Base-by-base conservation (phyloP, 768 basidiomycete species). In the Trametes elegans region DNA sequence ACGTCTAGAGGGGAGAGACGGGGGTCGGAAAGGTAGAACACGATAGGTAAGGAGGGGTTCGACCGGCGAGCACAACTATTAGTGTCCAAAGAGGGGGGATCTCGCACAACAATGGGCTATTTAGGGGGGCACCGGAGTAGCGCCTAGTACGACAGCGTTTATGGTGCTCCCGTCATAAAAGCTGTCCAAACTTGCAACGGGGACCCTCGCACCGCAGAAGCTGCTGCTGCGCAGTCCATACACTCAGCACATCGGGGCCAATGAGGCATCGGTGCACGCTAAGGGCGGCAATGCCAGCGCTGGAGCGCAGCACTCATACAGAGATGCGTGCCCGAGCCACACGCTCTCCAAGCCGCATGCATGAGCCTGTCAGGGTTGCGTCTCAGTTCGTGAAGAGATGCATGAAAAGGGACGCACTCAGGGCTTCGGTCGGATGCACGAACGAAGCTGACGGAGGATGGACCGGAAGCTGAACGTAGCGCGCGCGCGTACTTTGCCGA, bases 101-200 rank as follows among this genome's bases (percentile, higher is more conserved):
- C 31, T 16, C 18, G 18, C 21, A 6, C 36, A 11, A 11, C 13
- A 13, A 11, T 11, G 10, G 45, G 13, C 32, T 49, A 49, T 49
- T 39, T 49, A 39, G 27, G 19, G 48, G 9, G n/a, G 13, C 35
- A 24, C 31, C 9, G 18, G n/a, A n/a, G 29, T 18, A 16, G 27
- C 48, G 57, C 23, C 62, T 62, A 9, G 18, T 34, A 27, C 46
- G 52, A 47, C 59, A 56, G 11, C 29, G 27, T 34, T 52, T 57
- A 13, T 19, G 34, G 58, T 39, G 40, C 38, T 29, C 41, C 43
- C n/a, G 5, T 1, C n/a, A 16, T 13, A 39, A 26, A 39, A 28
- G 36, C 48, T 49, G 48, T 49, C 48, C 48, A 49, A 21, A 26
- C 38, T 27, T 49, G 48, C 24, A 40, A 28, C 36, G 36, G 36